Evolutionary conservation across 192 early-diverging fungal species (phyloP), one percentile per base, ranked within the genome.

Genomic region (Chytriomyces confervae): DNA sequence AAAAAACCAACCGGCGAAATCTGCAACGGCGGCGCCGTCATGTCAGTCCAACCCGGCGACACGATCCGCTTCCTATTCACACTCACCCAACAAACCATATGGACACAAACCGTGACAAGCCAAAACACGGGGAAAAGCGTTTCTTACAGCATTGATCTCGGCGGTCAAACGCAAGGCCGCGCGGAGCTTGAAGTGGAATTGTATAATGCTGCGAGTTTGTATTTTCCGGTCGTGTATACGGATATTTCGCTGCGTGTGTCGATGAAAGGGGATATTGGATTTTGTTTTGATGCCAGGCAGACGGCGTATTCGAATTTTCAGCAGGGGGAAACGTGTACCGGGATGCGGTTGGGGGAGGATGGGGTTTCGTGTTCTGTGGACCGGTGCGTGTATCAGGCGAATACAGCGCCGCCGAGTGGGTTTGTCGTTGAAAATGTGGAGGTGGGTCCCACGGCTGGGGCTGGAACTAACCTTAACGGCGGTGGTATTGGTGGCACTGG

Each of bases 111-210:
- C 27, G 48, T 74, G 36, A 18, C 69, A 51, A 16, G n/a, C 10
- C 18, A 20, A 8, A 50, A 49, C 8, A 27, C 69, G 10, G 50
- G 50, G n/a, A 10, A 18, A 11, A 50, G 60, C 10, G 53, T 62
- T 1, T 16, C 8, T 2, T 74, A 74, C 72, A 10, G 9, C 11
- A 74, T 74, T 61, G n/a, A 61, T 20, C 61, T 74, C 44, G 24
- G 36, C 2, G 45, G 45, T 20, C 72, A 74, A 45, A 47, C 61
- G 8, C 72, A 74, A 74, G 72, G 72, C 61, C 61, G 72, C 18
- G 72, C 72, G 8, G 72, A 74, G 29, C 20, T 74, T 16, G 36
- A 62, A 23, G 72, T 74, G 24, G 72, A 74, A 47, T 47, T 74
- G 7, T 74, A 47, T 9, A n/a, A 63, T 44, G 16, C n/a, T 48